Conservation (phyloP, 352 stramenopile species). For the Pythium aristosporum region DNA sequence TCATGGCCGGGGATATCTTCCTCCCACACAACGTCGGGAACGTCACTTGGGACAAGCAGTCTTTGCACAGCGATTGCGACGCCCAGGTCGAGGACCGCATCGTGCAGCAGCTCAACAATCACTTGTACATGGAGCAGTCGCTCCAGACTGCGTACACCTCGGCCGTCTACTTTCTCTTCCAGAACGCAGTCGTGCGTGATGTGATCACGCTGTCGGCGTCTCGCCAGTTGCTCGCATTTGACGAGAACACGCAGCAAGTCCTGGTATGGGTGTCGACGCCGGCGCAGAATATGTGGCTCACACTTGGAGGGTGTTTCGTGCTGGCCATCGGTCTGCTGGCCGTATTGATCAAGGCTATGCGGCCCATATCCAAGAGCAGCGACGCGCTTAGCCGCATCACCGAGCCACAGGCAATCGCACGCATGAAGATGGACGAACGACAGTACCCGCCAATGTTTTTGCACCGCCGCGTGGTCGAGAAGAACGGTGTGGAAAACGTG, state of each 20-base stretch:
- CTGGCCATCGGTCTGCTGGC: not conserved
- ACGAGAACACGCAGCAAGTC: not conserved
- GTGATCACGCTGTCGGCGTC: too few species aligned
- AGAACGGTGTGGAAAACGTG: not conserved
- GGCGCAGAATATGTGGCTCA: not conserved
- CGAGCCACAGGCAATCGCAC: conserved; percentile 1
- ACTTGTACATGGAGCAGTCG: too few species aligned
- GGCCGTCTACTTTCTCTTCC: too few species aligned
- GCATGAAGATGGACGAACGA: conserved; percentile 11
- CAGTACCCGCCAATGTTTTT: conserved; percentile 2
- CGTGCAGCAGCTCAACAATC: too few species aligned
- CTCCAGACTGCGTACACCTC: too few species aligned
- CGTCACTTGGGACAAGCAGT: too few species aligned
- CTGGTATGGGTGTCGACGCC: not conserved
- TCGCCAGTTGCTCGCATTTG: too few species aligned
- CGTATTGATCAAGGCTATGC: not conserved
- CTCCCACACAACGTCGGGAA: too few species aligned
- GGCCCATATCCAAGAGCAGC: not conserved
- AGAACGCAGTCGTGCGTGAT: too few species aligned
- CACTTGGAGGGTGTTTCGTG: not conserved
- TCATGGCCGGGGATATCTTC: too few species aligned
- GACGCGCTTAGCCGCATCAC: conserved; percentile 1
- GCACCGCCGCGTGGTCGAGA: conserved; percentile 1
- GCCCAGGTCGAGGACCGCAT: too few species aligned
- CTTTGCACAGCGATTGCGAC: too few species aligned